Evolutionary conservation across 192 early-diverging fungal species (phyloP), one percentile per base, ranked within the genome.

Genomic region (Lobulomyces angularis): DNA sequence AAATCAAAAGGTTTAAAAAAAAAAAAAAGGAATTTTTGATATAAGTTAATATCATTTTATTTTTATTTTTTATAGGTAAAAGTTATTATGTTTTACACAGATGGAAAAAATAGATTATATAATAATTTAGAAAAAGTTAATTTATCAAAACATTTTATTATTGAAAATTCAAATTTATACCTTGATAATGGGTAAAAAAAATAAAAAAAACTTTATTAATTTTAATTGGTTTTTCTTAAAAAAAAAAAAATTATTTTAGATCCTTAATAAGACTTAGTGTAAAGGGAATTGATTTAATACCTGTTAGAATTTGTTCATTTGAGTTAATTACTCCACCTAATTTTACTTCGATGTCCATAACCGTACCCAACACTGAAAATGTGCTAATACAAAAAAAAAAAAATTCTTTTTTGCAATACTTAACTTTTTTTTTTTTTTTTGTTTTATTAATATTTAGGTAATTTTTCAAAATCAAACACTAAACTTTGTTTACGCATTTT

Each of bases 101-200:
- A 69, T 30, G 61, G 50, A 20, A 55, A 56, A 37, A 18, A 41
- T 27, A 45, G 45, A 18, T 30, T 58, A 8, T 74, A 71, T 32
- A 47, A 55, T 6, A 61, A 65, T 6, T 57, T 64, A 1, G 55
- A 77, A 28, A 58, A 43, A 19, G 52, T 81, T 12, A 63, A 71
- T 2, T 56, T 77, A 11, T 39, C 54, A 25, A 50, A 67, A 19
- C 67, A 71, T 18, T 41, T 84, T 11, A 37, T 51, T 6, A 62
- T 80, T 8, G 27, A 22, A 11, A 47, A 73, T 64, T 0, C 62
- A 64, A 35, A 76, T 58, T 8, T 68, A 55, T 45, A 65, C 65
- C 35, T 67, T 67, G 51, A 44, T 62, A 22, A 60, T 65, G 37
- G 52, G 73, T 53, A 69, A 68, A 70, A 72, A 69, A 53, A 38